A percentile compares a stretch with the other conserved stretches of the same genome.
Conservation (phyloP, 176 grass and related monocot species). For the Carex myosuroides region DNA sequence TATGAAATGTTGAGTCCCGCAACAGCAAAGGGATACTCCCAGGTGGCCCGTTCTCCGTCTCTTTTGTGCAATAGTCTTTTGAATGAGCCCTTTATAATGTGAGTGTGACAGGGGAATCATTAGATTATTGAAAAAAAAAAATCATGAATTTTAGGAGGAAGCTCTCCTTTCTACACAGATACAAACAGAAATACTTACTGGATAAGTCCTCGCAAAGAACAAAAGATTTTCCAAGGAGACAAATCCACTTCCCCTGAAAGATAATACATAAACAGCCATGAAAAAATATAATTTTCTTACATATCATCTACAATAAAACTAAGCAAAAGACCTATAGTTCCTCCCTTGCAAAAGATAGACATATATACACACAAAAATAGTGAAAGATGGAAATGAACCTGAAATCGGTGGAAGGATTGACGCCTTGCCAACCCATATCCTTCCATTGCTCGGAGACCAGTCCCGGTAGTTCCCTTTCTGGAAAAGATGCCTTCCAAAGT, state of each 20-base stretch:
- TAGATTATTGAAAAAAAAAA: background rate
- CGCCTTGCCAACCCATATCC: conserved; percentile 99
- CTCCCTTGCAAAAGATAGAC: background rate
- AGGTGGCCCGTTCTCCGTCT: conserved; percentile 78
- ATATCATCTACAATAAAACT: too few species aligned
- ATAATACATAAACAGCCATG: background rate
- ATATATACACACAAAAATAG: background rate
- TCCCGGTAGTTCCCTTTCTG: conserved; percentile 61
- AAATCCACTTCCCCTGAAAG: conserved; percentile 83
- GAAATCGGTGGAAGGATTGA: conserved; percentile 98
- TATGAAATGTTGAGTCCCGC: conserved; percentile 97
- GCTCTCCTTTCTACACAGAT: background rate
- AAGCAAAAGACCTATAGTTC: too few species aligned
- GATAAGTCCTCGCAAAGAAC: conserved; percentile 81
- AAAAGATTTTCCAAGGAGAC: conserved; percentile 97
- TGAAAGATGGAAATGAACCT: conserved; percentile 38
- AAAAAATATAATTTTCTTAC: too few species aligned
- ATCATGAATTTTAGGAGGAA: background rate
- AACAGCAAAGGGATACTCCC: conserved; percentile 98
- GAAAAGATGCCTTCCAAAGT: conserved; percentile 79
- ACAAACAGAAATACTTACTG: conserved; percentile 37
- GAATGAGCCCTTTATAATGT: conserved; percentile 65
- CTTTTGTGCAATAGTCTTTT: conserved; percentile 80
- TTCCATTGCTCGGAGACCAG: conserved; percentile 97
- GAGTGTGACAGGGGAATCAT: background rate